Evolutionary conservation across 495 filamentous ascomycete genomes (phyloP), one percentile per base, ranked within the genome.

Genomic region (Penicillium ucsense): DNA sequence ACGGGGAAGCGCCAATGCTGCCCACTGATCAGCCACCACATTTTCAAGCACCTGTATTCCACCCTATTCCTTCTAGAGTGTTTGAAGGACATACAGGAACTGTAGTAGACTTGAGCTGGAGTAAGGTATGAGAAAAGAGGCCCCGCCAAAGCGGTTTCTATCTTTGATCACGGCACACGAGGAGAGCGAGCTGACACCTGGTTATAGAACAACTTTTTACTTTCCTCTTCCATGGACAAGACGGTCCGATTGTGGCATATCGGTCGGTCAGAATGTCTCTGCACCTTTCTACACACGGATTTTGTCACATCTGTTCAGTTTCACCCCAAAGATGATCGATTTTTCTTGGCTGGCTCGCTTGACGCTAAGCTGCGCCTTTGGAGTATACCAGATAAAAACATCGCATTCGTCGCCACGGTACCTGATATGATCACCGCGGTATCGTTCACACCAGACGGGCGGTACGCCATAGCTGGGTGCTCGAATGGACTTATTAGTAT

Each of bases 191-290:
- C 61, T 67, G 36, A 66, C 20, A 20, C 45, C 6, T 28, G 6
- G 10, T 30, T 8, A 8, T 51, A 85, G 77, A 99, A 99, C 59
- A 95, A 94, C 55, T 99, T 99, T 54, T 71, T 99, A 43, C 77
- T 99, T 31, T 95, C 91, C 30, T 95, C 90, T 0, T 95, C 89
- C 0, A 97, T 95, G 88, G 92, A 99, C 64, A 96, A 95, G 67
- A 97, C 92, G 3, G 94, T 99, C 28, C 78, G 89, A 10, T 68
- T 99, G 42, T 99, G 92, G 92, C 92, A 97, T 66, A 72, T 91
- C 36, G 89, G 79, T 60, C 74, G 91, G 40, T 60, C 75, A 3
- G 90, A 97, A 62, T 95, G 89, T 57, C 75, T 99, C 4, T 95
- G 89, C 61, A 89, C 87, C 32, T 99, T 99, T 65, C 89, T 92